Evolutionary conservation across 2,329 filamentous ascomycete genomes (phyloP), one percentile per base, ranked within the genome.

Genomic region (Apiospora kogelbergensis): DNA sequence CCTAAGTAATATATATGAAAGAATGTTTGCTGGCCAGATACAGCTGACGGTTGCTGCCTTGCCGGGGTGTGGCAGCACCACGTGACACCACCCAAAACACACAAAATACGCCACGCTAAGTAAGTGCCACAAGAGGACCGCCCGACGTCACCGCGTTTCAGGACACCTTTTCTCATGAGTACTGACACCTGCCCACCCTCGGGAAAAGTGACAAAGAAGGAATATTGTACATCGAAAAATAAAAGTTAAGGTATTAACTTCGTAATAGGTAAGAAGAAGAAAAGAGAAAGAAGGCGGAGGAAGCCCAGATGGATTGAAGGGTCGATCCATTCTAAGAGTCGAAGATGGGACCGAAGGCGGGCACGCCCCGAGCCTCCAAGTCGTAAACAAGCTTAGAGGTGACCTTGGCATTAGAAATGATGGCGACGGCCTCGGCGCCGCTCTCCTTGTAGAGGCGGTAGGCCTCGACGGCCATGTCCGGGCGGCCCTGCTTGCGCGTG

Each of bases 301-400:
- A n/a, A 37, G 17, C 17, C 40, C 17, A 42, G n/a, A n/a, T 13
- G 20, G 13, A 20, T 20, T 9, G n/a, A 6, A 20, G 24, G 45
- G 13, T 26, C 22, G 10, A 13, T 42, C 65, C 33, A 33, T 33
- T 48, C 71, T 67, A 74, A 33, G 72, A 78, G 67, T 81, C 80
- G 65, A 78, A 81, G 24, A 81, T 78, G 15, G 80, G 77, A 4
- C 79, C 79, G 71, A 76, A 81, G 0, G 79, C 78, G 9, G 76
- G 74, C 11, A 81, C 72, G 0, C 78, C 78, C 37, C 76, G 73
- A 45, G 69, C 72, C 70, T 80, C 77, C 63, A 80, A 68, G 22
- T 66, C 74, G 42, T 73, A 76, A 37, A 81, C 78, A 37, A 80
- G 60, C 37, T 74, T 74, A 63, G 73, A 74, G 1, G 80, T 81